Evolutionary conservation across 129 eudicot genomes (phyloP).

Genomic region (Silybum marianum): DNA sequence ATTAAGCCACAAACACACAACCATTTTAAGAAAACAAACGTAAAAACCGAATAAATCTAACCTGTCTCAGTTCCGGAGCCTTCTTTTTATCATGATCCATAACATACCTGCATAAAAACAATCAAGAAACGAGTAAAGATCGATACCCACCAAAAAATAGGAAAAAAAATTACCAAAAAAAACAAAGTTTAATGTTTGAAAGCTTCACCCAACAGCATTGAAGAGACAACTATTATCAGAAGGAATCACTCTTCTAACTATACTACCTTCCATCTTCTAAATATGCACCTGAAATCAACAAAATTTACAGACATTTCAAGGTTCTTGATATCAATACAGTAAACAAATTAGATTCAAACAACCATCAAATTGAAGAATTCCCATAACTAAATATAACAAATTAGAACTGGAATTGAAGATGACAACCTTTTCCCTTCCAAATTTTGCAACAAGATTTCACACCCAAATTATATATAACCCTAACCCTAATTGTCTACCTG

Average conservation of each 20-base stretch:
- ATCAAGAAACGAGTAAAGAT: conserved; percentile 10
- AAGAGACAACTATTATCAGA: conserved; percentile 97
- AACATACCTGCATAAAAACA: conserved; percentile 57
- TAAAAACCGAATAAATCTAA: conserved; percentile 19
- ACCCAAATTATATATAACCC: neutral
- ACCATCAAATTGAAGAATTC: neutral
- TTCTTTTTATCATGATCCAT: conserved; percentile 91
- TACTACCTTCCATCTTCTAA: conserved; percentile 72
- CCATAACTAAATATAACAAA: neutral
- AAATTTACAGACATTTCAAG: neutral
- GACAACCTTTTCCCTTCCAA: too few species aligned
- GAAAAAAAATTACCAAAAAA: neutral
- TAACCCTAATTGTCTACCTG: neutral
- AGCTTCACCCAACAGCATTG: conserved; percentile 87
- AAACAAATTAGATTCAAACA: neutral
- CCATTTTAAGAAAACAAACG: neutral
- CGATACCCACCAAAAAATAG: neutral
- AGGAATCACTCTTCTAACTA: conserved; percentile 88
- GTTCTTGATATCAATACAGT: neutral
- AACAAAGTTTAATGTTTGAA: neutral
- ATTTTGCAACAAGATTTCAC: too few species aligned
- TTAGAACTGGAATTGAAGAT: too few species aligned
- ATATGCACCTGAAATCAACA: conserved; percentile 32
- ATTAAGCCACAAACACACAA: too few species aligned
- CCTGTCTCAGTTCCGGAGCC: conserved; percentile 93